Evolutionary conservation across 2,329 filamentous ascomycete genomes (phyloP).

Genomic region (Pyrenophora graminea): DNA sequence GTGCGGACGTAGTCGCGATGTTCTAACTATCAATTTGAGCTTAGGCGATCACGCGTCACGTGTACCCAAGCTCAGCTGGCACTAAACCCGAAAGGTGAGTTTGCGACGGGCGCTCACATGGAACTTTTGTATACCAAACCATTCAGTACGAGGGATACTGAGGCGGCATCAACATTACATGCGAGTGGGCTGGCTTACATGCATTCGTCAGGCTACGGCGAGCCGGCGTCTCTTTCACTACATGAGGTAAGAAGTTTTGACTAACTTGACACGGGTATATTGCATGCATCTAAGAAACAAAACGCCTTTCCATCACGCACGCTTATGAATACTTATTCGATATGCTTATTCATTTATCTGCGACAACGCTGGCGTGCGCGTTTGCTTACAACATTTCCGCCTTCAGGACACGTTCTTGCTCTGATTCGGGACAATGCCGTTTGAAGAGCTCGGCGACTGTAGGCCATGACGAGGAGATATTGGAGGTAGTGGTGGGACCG

Average conservation of each 20-base stretch:
- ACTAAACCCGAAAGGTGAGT: conserved; percentile 27
- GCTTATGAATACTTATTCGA: too few relatives aligned
- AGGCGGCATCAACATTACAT: too few relatives aligned
- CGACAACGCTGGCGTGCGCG: too few relatives aligned
- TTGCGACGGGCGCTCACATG: conserved; percentile 19
- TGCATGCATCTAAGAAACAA: too few relatives aligned
- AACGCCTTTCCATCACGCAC: too few relatives aligned
- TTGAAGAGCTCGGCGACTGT: conserved; percentile 19
- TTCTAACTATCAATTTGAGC: conserved; percentile 18
- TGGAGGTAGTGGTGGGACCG: conserved; percentile 33
- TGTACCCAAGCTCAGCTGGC: conserved; percentile 9
- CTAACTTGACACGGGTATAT: too few relatives aligned
- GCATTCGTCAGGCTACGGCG: too few relatives aligned
- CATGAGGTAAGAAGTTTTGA: background rate
- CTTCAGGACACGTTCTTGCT: background rate
- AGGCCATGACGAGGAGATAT: conserved; percentile 24
- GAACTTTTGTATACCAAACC: background rate
- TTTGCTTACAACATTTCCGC: background rate
- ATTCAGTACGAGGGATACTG: background rate
- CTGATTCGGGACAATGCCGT: conserved; percentile 20
- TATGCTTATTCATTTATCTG: too few relatives aligned
- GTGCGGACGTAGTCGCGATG: conserved; percentile 11
- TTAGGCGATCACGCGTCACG: conserved; percentile 25
- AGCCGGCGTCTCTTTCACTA: too few relatives aligned
- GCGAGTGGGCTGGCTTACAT: too few relatives aligned